phyloP scores from a whole-genome alignment of 257 asterid species.

The Asclepias syriaca region DNA sequence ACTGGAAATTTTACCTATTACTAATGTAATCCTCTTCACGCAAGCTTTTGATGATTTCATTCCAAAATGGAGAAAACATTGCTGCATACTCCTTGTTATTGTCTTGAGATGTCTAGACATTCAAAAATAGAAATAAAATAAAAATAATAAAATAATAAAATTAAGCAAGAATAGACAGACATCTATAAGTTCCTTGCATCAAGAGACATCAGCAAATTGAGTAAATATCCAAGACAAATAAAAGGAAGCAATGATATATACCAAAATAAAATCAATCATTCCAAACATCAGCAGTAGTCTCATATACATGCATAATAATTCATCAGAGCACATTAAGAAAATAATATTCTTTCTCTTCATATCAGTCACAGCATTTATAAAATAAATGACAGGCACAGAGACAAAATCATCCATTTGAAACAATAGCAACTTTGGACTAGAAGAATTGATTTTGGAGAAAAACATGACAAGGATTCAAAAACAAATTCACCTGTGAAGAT shows the following conservation, averaged over 20 bases:
- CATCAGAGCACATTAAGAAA: neutral
- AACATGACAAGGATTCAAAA: neutral
- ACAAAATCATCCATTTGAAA: neutral
- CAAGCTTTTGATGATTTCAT: constrained; percentile 86
- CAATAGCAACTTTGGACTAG: neutral
- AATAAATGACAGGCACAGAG: neutral
- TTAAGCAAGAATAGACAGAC: neutral
- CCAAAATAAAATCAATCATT: neutral
- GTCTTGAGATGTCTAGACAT: constrained; percentile 48
- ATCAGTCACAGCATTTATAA: neutral
- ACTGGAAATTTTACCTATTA: constrained; percentile 49
- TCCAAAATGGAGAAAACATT: constrained; percentile 94
- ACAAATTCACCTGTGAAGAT: constrained; percentile 58
- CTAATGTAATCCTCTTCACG: constrained; percentile 97
- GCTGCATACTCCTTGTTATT: constrained; percentile 73
- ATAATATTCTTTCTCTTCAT: neutral
- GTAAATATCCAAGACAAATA: neutral
- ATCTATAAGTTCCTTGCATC: neutral
- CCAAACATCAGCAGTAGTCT: neutral
- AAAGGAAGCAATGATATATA: neutral
- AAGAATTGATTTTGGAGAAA: constrained; percentile 1
- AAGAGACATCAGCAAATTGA: neutral
- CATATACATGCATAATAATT: neutral
- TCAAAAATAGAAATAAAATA: neutral
- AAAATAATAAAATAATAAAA: neutral